Percentiles rank a stretch among this genome's conserved stretches.
Evolutionary conservation across 345 rosid genomes (phyloP).

Genomic region (Populus tremula): DNA sequence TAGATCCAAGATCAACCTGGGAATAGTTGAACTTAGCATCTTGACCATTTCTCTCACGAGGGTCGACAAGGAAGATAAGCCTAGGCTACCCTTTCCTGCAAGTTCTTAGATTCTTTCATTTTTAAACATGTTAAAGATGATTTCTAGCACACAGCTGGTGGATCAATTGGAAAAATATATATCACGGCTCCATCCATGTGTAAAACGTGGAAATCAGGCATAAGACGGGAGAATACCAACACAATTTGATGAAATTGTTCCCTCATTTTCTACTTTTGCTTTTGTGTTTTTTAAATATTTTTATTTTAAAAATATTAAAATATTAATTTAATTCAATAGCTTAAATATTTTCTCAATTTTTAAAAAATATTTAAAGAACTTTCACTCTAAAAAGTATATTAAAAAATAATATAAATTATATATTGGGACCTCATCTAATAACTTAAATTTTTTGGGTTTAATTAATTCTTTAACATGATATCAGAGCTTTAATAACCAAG

Average conservation of each 20-base stretch:
- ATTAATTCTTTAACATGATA: no score
- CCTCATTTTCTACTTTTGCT: no score
- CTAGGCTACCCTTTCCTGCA: background rate
- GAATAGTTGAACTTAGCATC: background rate
- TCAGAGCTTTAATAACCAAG: rapidly evolving
- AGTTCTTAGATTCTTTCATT: background rate
- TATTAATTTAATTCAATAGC: no score
- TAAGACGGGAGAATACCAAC: no score
- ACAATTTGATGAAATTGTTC: no score
- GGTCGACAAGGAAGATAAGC: no score
- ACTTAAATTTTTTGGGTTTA: rapidly evolving
- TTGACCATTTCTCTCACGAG: background rate
- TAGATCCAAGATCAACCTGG: background rate
- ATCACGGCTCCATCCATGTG: background rate
- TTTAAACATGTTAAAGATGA: background rate
- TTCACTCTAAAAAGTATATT: rapidly evolving
- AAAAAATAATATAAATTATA: no score
- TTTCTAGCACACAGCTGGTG: background rate
- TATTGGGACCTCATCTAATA: rapidly evolving
- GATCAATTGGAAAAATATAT: background rate
- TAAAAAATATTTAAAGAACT: no score
- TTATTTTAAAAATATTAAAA: no score
- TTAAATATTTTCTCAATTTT: no score
- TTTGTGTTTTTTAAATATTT: no score
- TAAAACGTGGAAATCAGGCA: background rate